Evolutionary conservation across 805 yeast genomes (phyloP), one percentile per base, ranked within the genome.

Genomic region (Kodamaea sagamina): DNA sequence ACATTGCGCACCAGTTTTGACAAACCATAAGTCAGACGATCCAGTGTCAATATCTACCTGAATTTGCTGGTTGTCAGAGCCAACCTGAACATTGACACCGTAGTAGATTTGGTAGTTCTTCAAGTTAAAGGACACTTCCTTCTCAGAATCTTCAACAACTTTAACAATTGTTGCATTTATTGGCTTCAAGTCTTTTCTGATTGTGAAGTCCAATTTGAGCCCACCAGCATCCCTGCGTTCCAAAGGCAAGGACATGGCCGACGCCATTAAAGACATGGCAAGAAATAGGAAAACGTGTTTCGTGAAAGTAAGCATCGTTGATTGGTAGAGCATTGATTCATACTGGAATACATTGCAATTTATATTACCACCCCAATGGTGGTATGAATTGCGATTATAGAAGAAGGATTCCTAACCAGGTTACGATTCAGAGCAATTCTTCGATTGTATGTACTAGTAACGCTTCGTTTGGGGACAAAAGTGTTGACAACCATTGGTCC

Each of bases 11-110:
- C 29, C 32, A 3, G 37, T 31, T 18, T 25, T 16, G 16, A 29
- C 35, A 16, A 32, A 42, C 47, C 44, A 48, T 16, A 41, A 39
- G 25, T 47, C 44, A 9, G 47, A 38, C 26, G 43, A 39, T 4
- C 52, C 52, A 11, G 50, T 49, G 37, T 51, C 55, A 24, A 51
- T 42, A 36, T 47, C 50, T 9, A 49, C 50, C 8, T 42, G 17
- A 16, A 57, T 41, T 2, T 43, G 39, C 15, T 43, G 46, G 26
- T 41, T 36, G 32, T 47, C 19, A 17, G 48, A 42, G 15, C 53
- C 54, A 18, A 49, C n/a, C 6, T 19, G n/a, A 24, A 48, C 36
- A n/a, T 17, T 17, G 11, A 42, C 40, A 15, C 47, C 36, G 35
- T 48, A 48, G 29, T 44, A 45, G 19, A 4, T 4, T 11, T 27